phyloP scores from a whole-genome alignment of 192 early-diverging fungal species.

The Umbelopsis vinacea region DNA sequence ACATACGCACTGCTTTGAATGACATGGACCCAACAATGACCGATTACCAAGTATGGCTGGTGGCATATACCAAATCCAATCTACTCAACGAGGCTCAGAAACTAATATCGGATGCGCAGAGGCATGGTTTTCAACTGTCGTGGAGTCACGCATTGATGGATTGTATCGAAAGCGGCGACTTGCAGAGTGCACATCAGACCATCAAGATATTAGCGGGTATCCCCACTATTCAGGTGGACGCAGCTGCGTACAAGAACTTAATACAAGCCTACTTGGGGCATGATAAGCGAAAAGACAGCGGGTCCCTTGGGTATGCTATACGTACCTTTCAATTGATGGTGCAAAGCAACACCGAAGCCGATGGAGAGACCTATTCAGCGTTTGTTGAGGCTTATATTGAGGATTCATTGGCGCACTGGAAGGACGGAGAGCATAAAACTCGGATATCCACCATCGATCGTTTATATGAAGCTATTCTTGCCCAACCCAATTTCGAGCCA shows the following conservation, averaged over 20 bases:
- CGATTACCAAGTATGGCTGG: conserved; percentile 4
- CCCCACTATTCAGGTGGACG: background rate
- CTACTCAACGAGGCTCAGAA: background rate
- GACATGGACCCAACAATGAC: background rate
- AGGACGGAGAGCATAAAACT: conserved; percentile 7
- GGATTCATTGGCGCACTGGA: conserved; percentile 11
- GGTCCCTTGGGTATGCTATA: conserved; percentile 12
- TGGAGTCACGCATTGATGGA: background rate
- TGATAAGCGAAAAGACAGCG: background rate
- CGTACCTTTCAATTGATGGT: conserved; percentile 18
- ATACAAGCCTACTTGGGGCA: background rate
- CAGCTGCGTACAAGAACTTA: background rate
- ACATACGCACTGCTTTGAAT: background rate
- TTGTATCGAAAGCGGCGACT: background rate
- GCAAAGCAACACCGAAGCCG: conserved; percentile 4
- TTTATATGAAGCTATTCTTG: conserved; percentile 6
- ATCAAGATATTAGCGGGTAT: background rate
- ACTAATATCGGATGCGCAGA: background rate
- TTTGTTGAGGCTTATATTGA: conserved; percentile 18
- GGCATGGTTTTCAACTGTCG: background rate
- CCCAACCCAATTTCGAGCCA: conserved; percentile 2
- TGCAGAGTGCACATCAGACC: background rate
- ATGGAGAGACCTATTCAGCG: background rate
- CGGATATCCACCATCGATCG: conserved; percentile 11
- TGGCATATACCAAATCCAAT: conserved; percentile 3